Percentiles rank a stretch among this genome's conserved stretches.
These are phyloP conservation scores for Bacidia rubella DNA, from an alignment of 495 filamentous ascomycete species.

Conservation along the genomic window DNA sequence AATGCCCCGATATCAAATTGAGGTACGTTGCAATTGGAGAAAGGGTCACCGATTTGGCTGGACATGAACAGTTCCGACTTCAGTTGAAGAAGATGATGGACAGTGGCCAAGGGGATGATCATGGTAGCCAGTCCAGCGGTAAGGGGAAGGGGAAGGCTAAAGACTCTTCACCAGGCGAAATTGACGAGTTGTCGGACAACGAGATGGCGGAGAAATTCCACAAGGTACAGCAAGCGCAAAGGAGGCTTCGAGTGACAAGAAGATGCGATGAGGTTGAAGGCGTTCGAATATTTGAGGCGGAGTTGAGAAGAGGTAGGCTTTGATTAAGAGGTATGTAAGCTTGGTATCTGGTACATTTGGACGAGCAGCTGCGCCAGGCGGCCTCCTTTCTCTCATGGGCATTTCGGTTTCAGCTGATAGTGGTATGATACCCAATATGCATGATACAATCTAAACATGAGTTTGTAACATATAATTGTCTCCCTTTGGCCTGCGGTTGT, in stretches of 20 bases:
- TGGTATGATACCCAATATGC: no score
- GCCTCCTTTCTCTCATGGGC: no score
- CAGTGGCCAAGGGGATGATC: neutral
- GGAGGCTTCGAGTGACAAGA: constrained; percentile 4
- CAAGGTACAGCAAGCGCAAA: constrained; percentile 8
- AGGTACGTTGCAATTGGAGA: constrained; percentile 35
- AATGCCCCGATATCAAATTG: constrained; percentile 36
- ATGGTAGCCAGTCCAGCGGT: constrained; percentile 5
- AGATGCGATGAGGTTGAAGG: constrained; percentile 6
- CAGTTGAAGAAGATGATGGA: constrained; percentile 4
- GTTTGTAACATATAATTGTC: no score
- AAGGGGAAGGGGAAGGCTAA: constrained; percentile 17
- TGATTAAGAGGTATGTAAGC: neutral
- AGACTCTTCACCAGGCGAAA: neutral
- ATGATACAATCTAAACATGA: no score
- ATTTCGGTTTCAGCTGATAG: no score
- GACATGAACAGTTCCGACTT: constrained; percentile 9
- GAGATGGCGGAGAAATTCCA: constrained; percentile 11
- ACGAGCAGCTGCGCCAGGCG: no score
- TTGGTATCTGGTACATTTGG: no score
- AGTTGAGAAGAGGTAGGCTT: constrained; percentile 9
- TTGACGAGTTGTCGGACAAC: constrained; percentile 13
- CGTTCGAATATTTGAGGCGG: constrained; percentile 12
- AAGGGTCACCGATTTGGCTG: constrained; percentile 6
- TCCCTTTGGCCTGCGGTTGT: no score